phyloP scores from a whole-genome alignment of 139 green algal species.

The Astrephomene gubernaculifera region DNA sequence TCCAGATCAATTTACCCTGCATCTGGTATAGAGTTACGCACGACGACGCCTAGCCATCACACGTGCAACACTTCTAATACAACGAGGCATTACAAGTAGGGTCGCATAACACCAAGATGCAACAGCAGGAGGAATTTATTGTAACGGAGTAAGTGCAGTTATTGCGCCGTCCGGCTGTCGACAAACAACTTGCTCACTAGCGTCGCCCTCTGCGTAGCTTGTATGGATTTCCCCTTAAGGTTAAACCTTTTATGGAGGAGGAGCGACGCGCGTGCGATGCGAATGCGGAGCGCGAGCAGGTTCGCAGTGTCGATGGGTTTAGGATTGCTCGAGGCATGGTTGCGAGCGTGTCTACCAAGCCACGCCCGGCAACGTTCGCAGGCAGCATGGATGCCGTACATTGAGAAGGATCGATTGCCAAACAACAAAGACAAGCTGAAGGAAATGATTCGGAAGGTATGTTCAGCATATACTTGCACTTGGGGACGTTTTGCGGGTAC shows the following conservation, averaged over 20 bases:
- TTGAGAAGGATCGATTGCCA: slow-evolving; percentile 54
- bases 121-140: slow-evolving; percentile 5
- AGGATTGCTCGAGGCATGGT: no score
- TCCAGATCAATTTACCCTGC: no score
- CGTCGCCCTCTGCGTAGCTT: slow-evolving; percentile 29
- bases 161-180: no score
- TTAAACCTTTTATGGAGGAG: slow-evolving; percentile 17
- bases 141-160: slow-evolving; percentile 14
- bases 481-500: no score
- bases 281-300: slow-evolving; percentile 1
- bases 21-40: no score
- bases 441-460: slow-evolving; percentile 64
- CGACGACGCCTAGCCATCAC: no score
- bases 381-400: slow-evolving; percentile 44
- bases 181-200: no score
- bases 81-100: no score
- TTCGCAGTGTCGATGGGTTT: neutral
- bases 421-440: slow-evolving; percentile 59
- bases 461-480: neutral
- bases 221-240: slow-evolving; percentile 62
- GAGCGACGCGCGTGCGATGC: slow-evolving; percentile 43
- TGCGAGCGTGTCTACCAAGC: no score
- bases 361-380: no score
- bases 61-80: no score
- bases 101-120: slow-evolving; percentile 8